Evolutionary conservation across 768 basidiomycete species (phyloP), one percentile per base, ranked within the genome.

Genomic region (Auricularia cornea): DNA sequence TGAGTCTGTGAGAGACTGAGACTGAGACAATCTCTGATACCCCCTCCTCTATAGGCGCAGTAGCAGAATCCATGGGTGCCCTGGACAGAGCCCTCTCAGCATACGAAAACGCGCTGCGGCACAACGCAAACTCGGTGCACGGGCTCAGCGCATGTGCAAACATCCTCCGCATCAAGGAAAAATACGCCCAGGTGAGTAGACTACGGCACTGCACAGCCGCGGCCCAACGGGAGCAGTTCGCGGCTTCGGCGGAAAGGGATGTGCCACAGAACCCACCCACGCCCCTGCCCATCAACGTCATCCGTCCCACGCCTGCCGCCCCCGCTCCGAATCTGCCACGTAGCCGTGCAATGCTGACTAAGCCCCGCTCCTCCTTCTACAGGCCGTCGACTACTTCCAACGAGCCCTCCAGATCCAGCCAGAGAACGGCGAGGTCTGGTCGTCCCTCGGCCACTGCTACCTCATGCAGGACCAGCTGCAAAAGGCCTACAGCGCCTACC

Each of bases 381-480:
- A 94, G 92, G 96, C 96, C 59, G 87, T 98, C 74, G 96, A 98
- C 64, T 97, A 90, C 78, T 98, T 97, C 74, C 92, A 97, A 70
- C 87, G 95, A 56, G 94, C 95, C 26, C 83, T 98, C 62, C 80
- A 81, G 67, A 82, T 97, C 63, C 88, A 94, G 70, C 92, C 93
- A 76, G 94, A 97, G 76, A 97, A 97, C 76, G 96, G 96, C 71
- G 96, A 98, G 80, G 92, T 97, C 63, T 98, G 96, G 96, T 94
- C 92, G 70, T 94, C 95, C 0, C 83, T 99, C 64, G 94, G 95
- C 33, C 94, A 98, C 70, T 98, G 96, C 75, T 94, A 96, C 75
- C 86, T 99, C 64, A 98, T 97, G 96, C 95, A 97, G 73, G 97
- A 98, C 72, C 94, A 98, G 78, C 84, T 99, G 56, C 94, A 96